Base-by-base conservation (phyloP, 306 rosid genomes). In the Pyrus bretschneideri region DNA sequence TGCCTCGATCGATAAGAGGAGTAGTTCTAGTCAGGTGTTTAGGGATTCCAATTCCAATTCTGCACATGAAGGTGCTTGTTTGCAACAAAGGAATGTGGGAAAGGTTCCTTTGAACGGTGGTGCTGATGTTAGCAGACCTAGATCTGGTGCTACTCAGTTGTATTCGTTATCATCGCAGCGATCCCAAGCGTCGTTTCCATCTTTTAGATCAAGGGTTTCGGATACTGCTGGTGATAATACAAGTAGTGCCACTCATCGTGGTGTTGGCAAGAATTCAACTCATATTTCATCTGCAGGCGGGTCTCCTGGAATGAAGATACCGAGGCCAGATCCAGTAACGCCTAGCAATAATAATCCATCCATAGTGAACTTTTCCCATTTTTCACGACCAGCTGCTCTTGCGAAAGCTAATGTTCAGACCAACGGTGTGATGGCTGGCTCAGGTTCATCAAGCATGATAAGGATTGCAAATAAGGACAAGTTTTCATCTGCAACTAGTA, bases 341-440 rank as follows among this genome's bases (percentile, higher is more conserved):
- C 83, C 87, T 49, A 76, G 80, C 46, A 86, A 69, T 62, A 87
- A 69, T 79, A 85, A 83, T 79, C 75, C 92, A 60, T 30, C 70
- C 54, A 21, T 89, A 42, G 81, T 92, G 81, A 95, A 95, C 81
- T 93, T 91, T 82, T 82, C 95, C 69, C 95, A 91, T 81, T 93
- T 91, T 83, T 89, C 92, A 51, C 84, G 89, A 51, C 95, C 97
- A 12, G 90, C 82, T 70, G 88, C 90, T 67, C 81, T 85, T 61
- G 85, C 77, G 69, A 87, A 84, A 76, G 81, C 94, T 63, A 86
- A 80, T 83, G 83, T 85, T 87, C 78, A 81, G 68, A 87, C 81
- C 78, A 81, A 74, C 35, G 80, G 93, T 69, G 67, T 72, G 72
- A 75, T 75, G 74, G 76, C 85, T 73, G 79, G 79, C 78, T 81